Base-by-base conservation (phyloP, 2,329 filamentous ascomycete genomes). In the Fusarium denticulatum region DNA sequence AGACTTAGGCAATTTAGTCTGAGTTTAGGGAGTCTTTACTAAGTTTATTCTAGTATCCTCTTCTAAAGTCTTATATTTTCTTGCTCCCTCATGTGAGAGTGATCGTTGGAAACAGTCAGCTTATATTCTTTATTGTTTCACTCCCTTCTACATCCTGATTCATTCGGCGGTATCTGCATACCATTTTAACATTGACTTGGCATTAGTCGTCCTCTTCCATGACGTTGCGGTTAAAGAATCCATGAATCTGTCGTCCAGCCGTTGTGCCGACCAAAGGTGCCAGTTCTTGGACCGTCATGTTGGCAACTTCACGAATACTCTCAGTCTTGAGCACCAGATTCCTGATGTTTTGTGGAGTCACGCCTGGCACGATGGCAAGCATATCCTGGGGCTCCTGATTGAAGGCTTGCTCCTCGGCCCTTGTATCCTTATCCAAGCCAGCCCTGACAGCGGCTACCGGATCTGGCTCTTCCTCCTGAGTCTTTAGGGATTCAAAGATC, bases 401-500 rank as follows among this genome's bases (percentile, higher is more conserved):
- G 79, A 97, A 97, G 1, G 87, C 90, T 76, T 94, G 90, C 75
- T 92, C 88, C 67, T 91, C 91, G 6, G 87, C 89, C 78, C 84
- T 87, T 80, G 89, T 86, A 64, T 83, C 82, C 71, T 80, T 81
- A 64, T 84, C 74, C 86, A 99, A 85, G 0, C 96, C 96, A 5
- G 95, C 89, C 67, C 93, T 90, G 13, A 97, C 95, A 0, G 96
- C 96, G 7, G 90, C 91, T 40, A 97, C 88, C 3, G 96, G 96
- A 80, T 99, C 95, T 1, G 96, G 96, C 82, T 99, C 96, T 7
- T 92, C 87, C 76, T 96, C 93, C 77, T 95, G 92, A 74, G 94
- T 93, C 85, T 99, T 99, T 61, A 99, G 88, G 74, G 94, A 92
- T 77, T 95, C 92, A 80, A 99, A 98, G 71, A 99, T 98, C 84